Conservation (phyloP, 345 rosid species). For the Physaria fendleri region DNA sequence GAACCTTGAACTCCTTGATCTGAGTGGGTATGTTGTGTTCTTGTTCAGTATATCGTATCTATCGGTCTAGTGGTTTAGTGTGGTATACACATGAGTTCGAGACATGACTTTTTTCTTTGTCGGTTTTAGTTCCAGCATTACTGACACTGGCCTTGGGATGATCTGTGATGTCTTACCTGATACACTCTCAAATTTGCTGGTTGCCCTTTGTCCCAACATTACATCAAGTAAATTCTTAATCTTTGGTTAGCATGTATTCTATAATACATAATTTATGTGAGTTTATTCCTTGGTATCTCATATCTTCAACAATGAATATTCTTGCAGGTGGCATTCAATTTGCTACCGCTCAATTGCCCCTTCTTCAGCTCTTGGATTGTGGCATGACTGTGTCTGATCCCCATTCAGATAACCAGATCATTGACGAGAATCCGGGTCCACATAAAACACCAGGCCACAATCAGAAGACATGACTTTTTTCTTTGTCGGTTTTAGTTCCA, state of each 20-base stretch:
- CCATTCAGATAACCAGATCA: slow-evolving; percentile 30
- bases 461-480: not conserved
- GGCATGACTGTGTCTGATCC: slow-evolving; percentile 90
- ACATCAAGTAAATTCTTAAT: slow-evolving; percentile 71
- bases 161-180: slow-evolving; percentile 85
- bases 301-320: not conserved
- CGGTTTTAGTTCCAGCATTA: slow-evolving; percentile 76
- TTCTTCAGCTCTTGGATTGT: slow-evolving; percentile 95
- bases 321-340: slow-evolving; percentile 92
- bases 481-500: slow-evolving; percentile 55
- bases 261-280: not conserved
- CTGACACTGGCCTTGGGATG: slow-evolving; percentile 96
- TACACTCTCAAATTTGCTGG: slow-evolving; percentile 72
- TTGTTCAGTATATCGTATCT: not conserved
- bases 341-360: slow-evolving; percentile 92
- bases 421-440: slow-evolving; percentile 37
- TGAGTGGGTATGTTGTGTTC: slow-evolving; percentile 76
- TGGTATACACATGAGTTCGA: not conserved
- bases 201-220: slow-evolving; percentile 94
- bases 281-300: slow-evolving; percentile 8
- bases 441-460: slow-evolving; percentile 41
- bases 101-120: not conserved
- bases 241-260: slow-evolving; percentile 3
- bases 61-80: not conserved
- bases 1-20: slow-evolving; percentile 82